Percentiles rank a stretch among this genome's conserved stretches.
Evolutionary conservation across 2,329 filamentous ascomycete species (phyloP).

Genomic region (Albophoma yamanashiensis): DNA sequence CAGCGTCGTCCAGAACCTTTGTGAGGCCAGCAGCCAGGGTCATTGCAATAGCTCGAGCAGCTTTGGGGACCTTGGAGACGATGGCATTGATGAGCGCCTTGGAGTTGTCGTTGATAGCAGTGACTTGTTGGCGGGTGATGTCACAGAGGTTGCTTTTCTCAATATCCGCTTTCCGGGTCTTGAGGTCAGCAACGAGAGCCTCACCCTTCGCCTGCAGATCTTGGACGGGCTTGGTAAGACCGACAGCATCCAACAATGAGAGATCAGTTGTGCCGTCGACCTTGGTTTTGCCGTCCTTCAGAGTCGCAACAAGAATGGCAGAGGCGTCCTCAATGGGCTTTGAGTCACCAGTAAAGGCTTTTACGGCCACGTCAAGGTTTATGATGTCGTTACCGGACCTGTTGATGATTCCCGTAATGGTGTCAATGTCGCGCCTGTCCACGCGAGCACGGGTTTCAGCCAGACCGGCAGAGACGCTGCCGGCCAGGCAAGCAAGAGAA

Average conservation of each 20-base stretch:
- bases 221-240: constrained; percentile 6
- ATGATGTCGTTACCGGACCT: constrained; percentile 5
- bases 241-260: constrained; percentile 6
- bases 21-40: constrained; percentile 12
- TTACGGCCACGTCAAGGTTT: constrained; percentile 9
- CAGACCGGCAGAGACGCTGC: constrained; percentile 1
- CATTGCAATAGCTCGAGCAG: constrained; percentile 13
- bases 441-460: neutral
- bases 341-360: constrained; percentile 11
- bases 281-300: constrained; percentile 9
- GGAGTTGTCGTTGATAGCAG: constrained; percentile 12
- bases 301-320: constrained; percentile 6
- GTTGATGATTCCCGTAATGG: constrained; percentile 3
- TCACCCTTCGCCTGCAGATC: constrained; percentile 13
- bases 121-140: constrained; percentile 12
- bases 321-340: constrained; percentile 7
- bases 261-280: constrained; percentile 4
- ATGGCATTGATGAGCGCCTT: constrained; percentile 16
- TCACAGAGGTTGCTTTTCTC: constrained; percentile 15
- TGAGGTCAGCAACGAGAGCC: constrained; percentile 14
- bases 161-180: constrained; percentile 13
- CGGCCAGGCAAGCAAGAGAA: constrained; percentile 2
- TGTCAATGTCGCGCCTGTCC: constrained; percentile 3
- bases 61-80: constrained; percentile 16
- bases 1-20: constrained; percentile 9